phyloP scores from a whole-genome alignment of 106 monocot genomes.

The Platanthera zijinensis region DNA sequence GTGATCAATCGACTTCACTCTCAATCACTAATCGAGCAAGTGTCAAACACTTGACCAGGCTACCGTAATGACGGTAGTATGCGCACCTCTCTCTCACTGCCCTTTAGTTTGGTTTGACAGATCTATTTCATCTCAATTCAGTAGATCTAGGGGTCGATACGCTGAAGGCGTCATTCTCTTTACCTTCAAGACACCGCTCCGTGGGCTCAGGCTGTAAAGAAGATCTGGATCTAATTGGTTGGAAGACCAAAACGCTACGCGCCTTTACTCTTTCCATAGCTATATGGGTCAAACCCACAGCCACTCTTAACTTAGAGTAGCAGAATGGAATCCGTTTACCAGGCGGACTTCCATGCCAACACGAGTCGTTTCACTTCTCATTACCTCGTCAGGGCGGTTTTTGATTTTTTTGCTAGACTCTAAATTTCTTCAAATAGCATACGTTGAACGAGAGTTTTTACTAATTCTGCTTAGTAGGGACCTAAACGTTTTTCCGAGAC shows the following conservation, averaged over 20 bases:
- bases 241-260: constrained; percentile 1
- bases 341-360: too few species aligned
- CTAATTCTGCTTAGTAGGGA: too few species aligned
- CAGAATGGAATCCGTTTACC: too few species aligned
- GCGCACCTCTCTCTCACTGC: constrained; percentile 3
- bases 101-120: not conserved
- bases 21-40: constrained; percentile 9
- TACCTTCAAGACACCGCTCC: constrained; percentile 3
- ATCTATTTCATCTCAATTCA: not conserved
- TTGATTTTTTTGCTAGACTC: too few species aligned
- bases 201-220: not conserved
- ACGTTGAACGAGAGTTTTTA: too few species aligned
- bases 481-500: too few species aligned
- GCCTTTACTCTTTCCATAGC: not conserved
- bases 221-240: not conserved
- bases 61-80: constrained; percentile 1
- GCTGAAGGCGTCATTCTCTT: constrained; percentile 2
- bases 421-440: too few species aligned
- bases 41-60: constrained; percentile 2
- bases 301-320: constrained; percentile 4
- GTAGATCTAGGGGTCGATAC: constrained; percentile 6
- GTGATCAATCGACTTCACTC: constrained; percentile 9
- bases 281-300: constrained; percentile 1
- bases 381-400: too few species aligned
- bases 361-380: too few species aligned